Evolutionary conservation across 345 rosid species (phyloP).

Genomic region (Gynandropsis gynandra): DNA sequence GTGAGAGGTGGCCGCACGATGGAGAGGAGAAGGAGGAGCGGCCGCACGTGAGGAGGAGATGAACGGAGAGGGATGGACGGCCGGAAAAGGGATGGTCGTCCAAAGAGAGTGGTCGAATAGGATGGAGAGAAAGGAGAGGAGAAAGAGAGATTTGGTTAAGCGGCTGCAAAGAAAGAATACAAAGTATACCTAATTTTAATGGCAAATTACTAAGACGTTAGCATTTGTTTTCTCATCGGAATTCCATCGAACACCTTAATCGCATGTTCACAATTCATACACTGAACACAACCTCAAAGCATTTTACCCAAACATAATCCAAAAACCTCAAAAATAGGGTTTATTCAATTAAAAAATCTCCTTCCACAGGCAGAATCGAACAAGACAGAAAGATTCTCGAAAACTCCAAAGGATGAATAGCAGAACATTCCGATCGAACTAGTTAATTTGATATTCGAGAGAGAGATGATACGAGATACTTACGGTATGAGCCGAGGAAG

Average conservation of each 20-base stretch:
- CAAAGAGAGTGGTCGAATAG: too few relatives aligned
- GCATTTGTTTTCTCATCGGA: constrained; percentile 4
- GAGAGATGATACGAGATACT: not conserved
- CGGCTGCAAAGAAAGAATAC: too few relatives aligned
- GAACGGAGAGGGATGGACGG: too few relatives aligned
- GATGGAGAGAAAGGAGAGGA: too few relatives aligned
- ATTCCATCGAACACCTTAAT: constrained; percentile 25
- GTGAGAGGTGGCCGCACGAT: too few relatives aligned
- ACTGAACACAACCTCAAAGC: not conserved
- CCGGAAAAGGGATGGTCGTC: too few relatives aligned
- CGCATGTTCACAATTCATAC: not conserved
- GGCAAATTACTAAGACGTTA: not conserved
- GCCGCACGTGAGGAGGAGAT: too few relatives aligned
- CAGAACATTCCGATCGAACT: constrained; percentile 2
- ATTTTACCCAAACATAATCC: constrained; percentile 2
- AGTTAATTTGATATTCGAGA: not conserved
- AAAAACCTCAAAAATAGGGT: not conserved
- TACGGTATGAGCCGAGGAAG: too few relatives aligned
- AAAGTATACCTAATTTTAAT: too few relatives aligned
- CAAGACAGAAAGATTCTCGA: not conserved
- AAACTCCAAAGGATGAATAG: not conserved
- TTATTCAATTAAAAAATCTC: not conserved
- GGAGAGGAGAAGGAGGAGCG: too few relatives aligned
- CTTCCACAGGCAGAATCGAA: not conserved
- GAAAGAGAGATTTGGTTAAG: too few relatives aligned